Base-by-base conservation (phyloP, 73 alveolate genomes). In the Blepharisma stoltei region DNA sequence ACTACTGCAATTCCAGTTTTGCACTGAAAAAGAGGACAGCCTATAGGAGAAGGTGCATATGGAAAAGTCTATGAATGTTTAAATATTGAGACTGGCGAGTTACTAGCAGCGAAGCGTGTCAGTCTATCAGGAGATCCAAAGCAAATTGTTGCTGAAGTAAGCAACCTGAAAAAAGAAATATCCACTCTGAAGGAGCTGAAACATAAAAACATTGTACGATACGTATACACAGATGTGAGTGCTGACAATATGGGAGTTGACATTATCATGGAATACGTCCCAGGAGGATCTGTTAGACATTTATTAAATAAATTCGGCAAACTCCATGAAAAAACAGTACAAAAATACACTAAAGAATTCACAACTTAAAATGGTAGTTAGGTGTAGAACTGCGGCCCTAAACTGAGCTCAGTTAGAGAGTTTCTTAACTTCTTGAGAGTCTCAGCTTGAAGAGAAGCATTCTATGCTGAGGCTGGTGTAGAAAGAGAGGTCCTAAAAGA, bases 11-110 rank as follows among this genome's bases (percentile, higher is more conserved):
- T 32, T 32, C 41, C 41, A 32, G 41, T 32, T 32, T 32, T 32
- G 41, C 41, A 45, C n/a, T 73, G 77, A 38, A 50, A n/a, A 45
- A 48, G 44, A 79, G 85, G 97, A 25, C 91, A 93, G 54, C 81
- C 83, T 38, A 83, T 93, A 47, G 98, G 98, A 0, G 76, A 79
- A 67, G 98, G 98, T 1, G 85, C 98, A 14, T 93, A 87, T 86
- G 98, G 97, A 1, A 81, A 81, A 78, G 98, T 93, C 54, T 93
- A 88, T 79, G 87, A 90, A 90, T 91, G 93, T 47, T 67, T 93
- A 50, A 85, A 90, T 54, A 60, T 48, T 52, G 81, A 78, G 18
- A 93, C 83, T 60, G 97, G 96, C 1, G 68, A 82, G 49, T 71
- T 82, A 6, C 69, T 83, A n/a, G 98, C 98, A 8, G 92, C 90